phyloP scores from a whole-genome alignment of 164 flowering plant genomes.

The Platanus orientalis region DNA sequence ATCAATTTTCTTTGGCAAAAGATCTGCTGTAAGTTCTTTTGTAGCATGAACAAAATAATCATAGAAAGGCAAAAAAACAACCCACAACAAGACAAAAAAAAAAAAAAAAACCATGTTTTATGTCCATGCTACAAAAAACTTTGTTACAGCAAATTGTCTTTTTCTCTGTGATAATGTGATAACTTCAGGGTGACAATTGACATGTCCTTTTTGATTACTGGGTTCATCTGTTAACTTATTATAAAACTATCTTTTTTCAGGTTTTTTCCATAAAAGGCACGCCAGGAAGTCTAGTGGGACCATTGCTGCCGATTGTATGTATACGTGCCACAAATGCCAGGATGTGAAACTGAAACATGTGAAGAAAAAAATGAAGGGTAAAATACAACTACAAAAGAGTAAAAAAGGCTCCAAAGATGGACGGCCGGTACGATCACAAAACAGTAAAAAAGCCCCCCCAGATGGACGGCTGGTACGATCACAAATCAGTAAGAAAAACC shows the following conservation, averaged over 20 bases:
- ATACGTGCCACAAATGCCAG: constrained; percentile 64
- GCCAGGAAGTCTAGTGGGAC: constrained; percentile 45
- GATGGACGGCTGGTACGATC: constrained; percentile 4
- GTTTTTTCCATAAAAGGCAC: constrained; percentile 80
- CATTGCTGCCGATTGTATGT: constrained; percentile 30
- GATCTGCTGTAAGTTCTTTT: too few relatives aligned
- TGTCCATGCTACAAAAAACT: too few relatives aligned
- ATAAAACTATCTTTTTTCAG: constrained; percentile 31
- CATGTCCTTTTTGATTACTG: not conserved
- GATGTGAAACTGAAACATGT: constrained; percentile 20
- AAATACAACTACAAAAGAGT: constrained; percentile 9
- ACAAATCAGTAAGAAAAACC: constrained; percentile 18
- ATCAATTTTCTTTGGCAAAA: too few relatives aligned
- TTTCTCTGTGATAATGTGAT: not conserved
- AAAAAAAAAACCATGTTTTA: too few relatives aligned
- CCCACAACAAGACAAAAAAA: too few relatives aligned
- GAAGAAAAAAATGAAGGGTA: constrained; percentile 27
- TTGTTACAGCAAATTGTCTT: too few relatives aligned
- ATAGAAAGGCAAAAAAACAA: too few relatives aligned
- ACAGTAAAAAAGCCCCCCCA: not conserved
- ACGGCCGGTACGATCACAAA: not conserved
- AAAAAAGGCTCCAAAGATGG: constrained; percentile 16
- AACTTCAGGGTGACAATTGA: not conserved
- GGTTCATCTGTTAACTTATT: constrained; percentile 4
- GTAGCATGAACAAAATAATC: too few relatives aligned